phyloP scores from a whole-genome alignment of 306 rosid genomes.

The Heteromeles arbutifolia region DNA sequence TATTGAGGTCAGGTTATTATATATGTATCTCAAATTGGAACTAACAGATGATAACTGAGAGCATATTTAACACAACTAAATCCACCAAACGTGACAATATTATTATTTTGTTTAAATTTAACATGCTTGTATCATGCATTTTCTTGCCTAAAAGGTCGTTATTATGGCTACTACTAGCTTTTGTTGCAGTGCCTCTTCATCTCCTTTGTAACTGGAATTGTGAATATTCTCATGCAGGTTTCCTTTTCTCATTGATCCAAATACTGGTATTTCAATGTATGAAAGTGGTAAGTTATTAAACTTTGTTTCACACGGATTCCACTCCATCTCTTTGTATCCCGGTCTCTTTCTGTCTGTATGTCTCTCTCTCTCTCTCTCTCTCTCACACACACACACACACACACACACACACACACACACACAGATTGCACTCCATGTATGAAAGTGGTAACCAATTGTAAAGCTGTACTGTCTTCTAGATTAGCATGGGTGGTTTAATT shows the following conservation, averaged over 20 bases:
- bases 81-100: too few relatives aligned
- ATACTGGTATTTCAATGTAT: slow-evolving; percentile 53
- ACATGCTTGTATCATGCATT: not conserved
- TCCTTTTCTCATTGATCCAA: slow-evolving; percentile 80
- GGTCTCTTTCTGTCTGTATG: too few relatives aligned
- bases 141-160: not conserved
- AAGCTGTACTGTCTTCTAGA: too few relatives aligned
- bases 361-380: rapidly evolving
- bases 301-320: not conserved
- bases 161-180: not conserved
- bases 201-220: slow-evolving; percentile 1
- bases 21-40: not conserved
- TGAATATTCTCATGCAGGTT: slow-evolving; percentile 51
- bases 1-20: not conserved
- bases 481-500: too few relatives aligned
- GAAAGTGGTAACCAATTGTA: too few relatives aligned
- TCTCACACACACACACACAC: too few relatives aligned
- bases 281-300: slow-evolving; percentile 67
- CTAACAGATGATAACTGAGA: not conserved
- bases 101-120: too few relatives aligned
- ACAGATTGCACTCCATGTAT: too few relatives aligned
- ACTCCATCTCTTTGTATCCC: not conserved
- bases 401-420: too few relatives aligned
- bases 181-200: not conserved
- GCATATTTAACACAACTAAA: too few relatives aligned